Evolutionary conservation across 305 asterid genomes (phyloP).

Genomic region (Ilex paraguariensis): DNA sequence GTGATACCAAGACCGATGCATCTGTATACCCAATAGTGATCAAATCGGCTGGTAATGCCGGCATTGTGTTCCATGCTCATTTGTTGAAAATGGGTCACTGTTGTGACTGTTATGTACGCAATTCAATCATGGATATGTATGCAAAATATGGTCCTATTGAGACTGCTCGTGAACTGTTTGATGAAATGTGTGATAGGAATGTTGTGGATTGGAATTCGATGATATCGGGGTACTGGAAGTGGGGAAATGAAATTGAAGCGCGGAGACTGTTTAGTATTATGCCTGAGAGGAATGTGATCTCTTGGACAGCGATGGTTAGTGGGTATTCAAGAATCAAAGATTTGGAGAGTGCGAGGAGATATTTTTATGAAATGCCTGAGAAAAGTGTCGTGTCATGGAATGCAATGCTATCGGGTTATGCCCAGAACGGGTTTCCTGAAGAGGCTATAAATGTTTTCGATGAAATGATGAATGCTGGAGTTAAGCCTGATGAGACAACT

Average conservation of each 20-base stretch:
- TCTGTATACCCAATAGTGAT: conserved; percentile 51
- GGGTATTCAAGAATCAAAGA: conserved; percentile 56
- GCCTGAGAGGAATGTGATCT: conserved; percentile 53
- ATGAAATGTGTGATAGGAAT: conserved; percentile 51
- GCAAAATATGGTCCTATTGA: conserved; percentile 61
- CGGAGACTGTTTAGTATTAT: conserved; percentile 42
- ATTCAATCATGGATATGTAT: conserved; percentile 45
- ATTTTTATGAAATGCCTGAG: conserved; percentile 58
- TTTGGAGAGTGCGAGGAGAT: conserved; percentile 51
- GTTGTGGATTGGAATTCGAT: conserved; percentile 64
- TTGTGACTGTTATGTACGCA: conserved; percentile 41
- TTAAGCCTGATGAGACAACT: conserved; percentile 54
- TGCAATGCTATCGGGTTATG: conserved; percentile 72
- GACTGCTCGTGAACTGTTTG: conserved; percentile 53
- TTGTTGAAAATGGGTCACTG: conserved; percentile 47
- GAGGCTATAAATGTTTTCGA: conserved; percentile 47
- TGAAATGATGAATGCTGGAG: conserved; percentile 49
- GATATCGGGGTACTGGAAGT: conserved; percentile 68
- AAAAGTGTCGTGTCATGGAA: conserved; percentile 67
- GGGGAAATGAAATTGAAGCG: conserved; percentile 48
- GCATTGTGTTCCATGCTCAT: conserved; percentile 42
- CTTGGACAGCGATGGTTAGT: conserved; percentile 77
- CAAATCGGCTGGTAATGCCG: conserved; percentile 43
- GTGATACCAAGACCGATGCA: conserved; percentile 37
- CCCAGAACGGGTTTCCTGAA: conserved; percentile 47